Percentiles rank a stretch among this genome's conserved stretches.
These are phyloP conservation scores for Pseudocercospora vitis DNA, from an alignment of 2,329 filamentous ascomycete genomes.

Conservation along the genomic window DNA sequence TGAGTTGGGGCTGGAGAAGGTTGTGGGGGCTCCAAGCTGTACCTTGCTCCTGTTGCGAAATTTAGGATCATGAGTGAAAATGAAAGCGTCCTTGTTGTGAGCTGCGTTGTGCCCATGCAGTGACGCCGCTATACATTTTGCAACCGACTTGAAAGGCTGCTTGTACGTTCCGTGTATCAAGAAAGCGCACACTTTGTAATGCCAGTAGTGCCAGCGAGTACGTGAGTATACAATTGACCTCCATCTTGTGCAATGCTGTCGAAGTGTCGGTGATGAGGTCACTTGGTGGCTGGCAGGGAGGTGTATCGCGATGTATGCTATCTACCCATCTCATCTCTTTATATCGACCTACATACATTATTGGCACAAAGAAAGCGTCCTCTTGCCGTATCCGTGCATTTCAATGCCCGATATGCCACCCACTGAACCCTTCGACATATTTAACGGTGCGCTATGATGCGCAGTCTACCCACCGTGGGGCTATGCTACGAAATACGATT, in stretches of 20 bases:
- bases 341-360: background rate
- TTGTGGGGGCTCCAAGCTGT: conserved; percentile 13
- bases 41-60: conserved; percentile 12
- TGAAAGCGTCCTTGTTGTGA: too few species aligned
- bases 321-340: background rate
- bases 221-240: background rate
- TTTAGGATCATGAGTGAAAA: too few species aligned
- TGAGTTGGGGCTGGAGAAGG: conserved; percentile 12
- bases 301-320: too few species aligned
- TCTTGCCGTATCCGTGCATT: too few species aligned
- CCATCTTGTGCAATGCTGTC: background rate
- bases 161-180: background rate
- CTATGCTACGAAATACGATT: too few species aligned
- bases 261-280: background rate
- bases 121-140: background rate
- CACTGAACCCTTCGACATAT: too few species aligned
- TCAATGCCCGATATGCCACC: too few species aligned
- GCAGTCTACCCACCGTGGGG: background rate
- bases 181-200: background rate
- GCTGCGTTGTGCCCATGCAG: too few species aligned
- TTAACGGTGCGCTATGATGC: background rate
- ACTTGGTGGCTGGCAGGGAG: background rate
- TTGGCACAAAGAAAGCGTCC: background rate
- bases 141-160: background rate
- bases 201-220: background rate